Conservation (phyloP, 23 red algal genomes). For the Chondrus crispus region DNA sequence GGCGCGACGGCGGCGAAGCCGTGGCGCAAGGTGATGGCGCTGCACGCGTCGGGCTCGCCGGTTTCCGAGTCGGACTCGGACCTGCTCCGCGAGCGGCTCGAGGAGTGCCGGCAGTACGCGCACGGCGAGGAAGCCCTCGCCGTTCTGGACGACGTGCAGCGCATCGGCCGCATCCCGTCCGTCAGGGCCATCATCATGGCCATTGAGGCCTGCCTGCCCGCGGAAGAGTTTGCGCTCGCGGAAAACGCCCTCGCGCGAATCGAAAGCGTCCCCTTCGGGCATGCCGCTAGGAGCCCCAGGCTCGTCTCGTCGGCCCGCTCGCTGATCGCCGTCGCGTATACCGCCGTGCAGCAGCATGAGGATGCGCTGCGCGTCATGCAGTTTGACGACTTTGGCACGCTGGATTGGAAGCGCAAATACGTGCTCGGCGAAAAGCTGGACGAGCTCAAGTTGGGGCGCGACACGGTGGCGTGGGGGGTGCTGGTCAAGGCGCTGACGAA, state of each 20-base stretch:
- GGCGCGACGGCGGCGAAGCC: not conserved
- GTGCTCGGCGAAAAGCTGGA: not conserved
- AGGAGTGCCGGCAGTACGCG: not conserved
- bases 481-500: constrained; percentile 49
- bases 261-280: not conserved
- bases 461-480: constrained; percentile 47
- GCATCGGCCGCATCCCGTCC: constrained; percentile 1
- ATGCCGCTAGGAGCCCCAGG: not conserved
- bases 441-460: constrained; percentile 1
- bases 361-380: constrained; percentile 19
- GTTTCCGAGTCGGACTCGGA: not conserved
- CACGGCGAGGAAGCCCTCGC: not conserved
- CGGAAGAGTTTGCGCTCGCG: constrained; percentile 21
- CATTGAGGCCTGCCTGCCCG: constrained; percentile 30
- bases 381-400: not conserved
- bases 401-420: not conserved
- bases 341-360: constrained; percentile 27
- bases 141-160: constrained; percentile 13
- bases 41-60: not conserved
- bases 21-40: not conserved
- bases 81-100: not conserved
- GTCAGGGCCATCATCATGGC: constrained; percentile 29
- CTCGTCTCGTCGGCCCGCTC: not conserved
- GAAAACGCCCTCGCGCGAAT: constrained; percentile 11
- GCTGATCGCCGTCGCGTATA: constrained; percentile 30